These are phyloP conservation scores for Pseudogymnoascus verrucosus DNA, from an alignment of 2,329 filamentous ascomycete species.

Conservation along the genomic window DNA sequence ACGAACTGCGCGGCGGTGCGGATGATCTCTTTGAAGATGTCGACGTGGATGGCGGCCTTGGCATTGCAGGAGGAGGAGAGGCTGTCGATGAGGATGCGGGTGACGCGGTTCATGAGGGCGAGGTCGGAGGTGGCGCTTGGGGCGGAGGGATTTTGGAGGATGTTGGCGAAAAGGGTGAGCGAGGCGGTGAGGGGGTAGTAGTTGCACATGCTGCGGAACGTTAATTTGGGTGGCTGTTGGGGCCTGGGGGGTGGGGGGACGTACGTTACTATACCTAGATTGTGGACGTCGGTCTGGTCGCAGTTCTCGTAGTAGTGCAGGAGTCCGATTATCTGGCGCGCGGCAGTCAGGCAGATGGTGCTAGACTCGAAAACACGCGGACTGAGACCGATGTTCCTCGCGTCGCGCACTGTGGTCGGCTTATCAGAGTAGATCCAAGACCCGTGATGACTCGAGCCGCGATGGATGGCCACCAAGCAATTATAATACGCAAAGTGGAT, in stretches of 20 bases:
- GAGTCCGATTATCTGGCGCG: not conserved
- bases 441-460: slow-evolving; percentile 17
- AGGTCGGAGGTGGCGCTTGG: slow-evolving; percentile 76
- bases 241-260: not conserved
- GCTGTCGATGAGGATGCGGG: not conserved
- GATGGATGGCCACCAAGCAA: slow-evolving; percentile 18
- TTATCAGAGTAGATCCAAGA: slow-evolving; percentile 10
- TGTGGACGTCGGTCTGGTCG: not conserved
- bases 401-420: not conserved
- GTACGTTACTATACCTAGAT: not conserved
- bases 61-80: not conserved
- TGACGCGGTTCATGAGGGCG: slow-evolving; percentile 76
- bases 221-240: not conserved
- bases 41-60: not conserved
- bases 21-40: not conserved
- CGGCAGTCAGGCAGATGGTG: not conserved
- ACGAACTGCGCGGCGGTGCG: not conserved
- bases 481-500: slow-evolving; percentile 22
- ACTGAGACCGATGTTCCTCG: not conserved
- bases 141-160: slow-evolving; percentile 86
- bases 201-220: not conserved
- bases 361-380: slow-evolving; percentile 2
- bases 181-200: slow-evolving; percentile 92
- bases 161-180: slow-evolving; percentile 88
- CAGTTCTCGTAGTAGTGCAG: not conserved